Conservation (phyloP, 352 stramenopile genomes). For the Poterioochromonas sp. region DNA sequence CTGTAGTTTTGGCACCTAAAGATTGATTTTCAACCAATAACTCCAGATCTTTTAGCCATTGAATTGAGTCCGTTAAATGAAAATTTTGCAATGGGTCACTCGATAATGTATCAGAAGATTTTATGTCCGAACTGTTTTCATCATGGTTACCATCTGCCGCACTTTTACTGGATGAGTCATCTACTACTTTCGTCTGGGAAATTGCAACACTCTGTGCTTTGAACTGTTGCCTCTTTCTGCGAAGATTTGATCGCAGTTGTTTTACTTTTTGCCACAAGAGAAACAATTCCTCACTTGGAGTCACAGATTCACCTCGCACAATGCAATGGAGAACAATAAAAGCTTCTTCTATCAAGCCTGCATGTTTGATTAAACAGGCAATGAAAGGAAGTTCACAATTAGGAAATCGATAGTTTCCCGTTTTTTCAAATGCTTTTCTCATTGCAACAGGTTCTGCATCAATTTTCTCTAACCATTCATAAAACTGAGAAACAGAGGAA, state of each 20-base stretch:
- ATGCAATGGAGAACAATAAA: neutral
- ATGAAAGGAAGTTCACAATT: constrained; percentile 41
- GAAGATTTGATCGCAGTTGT: constrained; percentile 40
- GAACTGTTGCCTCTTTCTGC: constrained; percentile 38
- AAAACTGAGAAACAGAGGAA: neutral
- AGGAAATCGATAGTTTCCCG: constrained; percentile 40
- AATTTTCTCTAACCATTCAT: constrained; percentile 35
- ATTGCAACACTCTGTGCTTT: constrained; percentile 9
- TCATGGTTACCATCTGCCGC: no score
- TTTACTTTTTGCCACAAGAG: constrained; percentile 40
- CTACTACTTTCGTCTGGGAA: constrained; percentile 12
- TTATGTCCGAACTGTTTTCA: no score
- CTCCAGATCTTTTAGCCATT: no score
- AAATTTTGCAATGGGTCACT: no score
- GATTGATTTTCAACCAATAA: no score
- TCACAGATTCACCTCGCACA: neutral
- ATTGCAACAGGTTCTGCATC: constrained; percentile 39
- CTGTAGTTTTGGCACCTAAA: no score
- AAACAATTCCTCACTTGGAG: constrained; percentile 8
- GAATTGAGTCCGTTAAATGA: no score
- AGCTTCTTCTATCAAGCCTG: constrained; percentile 35
- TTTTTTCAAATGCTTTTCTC: constrained; percentile 40
- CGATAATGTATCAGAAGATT: no score
- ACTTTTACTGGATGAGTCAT: no score
- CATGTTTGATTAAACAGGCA: constrained; percentile 42